These are phyloP conservation scores for Amyloporia xantha DNA, from an alignment of 768 basidiomycete genomes.

Conservation along the genomic window DNA sequence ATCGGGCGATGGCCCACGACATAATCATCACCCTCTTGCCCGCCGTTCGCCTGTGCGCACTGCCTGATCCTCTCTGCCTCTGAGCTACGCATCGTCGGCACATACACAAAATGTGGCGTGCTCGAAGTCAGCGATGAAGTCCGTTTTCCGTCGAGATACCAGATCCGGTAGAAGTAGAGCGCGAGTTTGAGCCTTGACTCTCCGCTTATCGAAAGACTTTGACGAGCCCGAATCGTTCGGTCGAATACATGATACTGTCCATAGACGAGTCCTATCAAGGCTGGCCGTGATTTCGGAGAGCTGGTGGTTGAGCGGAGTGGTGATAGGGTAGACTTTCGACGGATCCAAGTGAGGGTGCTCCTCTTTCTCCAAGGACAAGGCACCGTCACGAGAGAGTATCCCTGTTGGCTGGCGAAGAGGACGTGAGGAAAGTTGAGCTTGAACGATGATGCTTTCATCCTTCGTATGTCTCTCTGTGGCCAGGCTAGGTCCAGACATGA, in stretches of 20 bases:
- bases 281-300: conserved; percentile 63
- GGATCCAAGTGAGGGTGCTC: conserved; percentile 62
- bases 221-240: conserved; percentile 85
- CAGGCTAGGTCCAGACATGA: conserved; percentile 80
- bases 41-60: conserved; percentile 69
- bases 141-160: conserved; percentile 52
- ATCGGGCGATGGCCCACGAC: conserved; percentile 57
- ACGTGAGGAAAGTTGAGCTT: conserved; percentile 79
- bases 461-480: conserved; percentile 74
- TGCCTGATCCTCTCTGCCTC: conserved; percentile 62
- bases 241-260: conserved; percentile 77
- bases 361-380: conserved; percentile 27
- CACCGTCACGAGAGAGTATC: conserved; percentile 33
- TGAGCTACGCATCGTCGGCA: conserved; percentile 67
- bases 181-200: conserved; percentile 78
- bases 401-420: conserved; percentile 66
- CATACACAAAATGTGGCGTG: conserved; percentile 64
- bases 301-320: conserved; percentile 72
- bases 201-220: conserved; percentile 87
- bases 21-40: conserved; percentile 73
- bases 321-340: conserved; percentile 71
- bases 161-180: conserved; percentile 70
- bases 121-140: conserved; percentile 63
- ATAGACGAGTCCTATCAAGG: conserved; percentile 56
- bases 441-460: conserved; percentile 73